Evolutionary conservation across 164 flowering plant species (phyloP), one percentile per base, ranked within the genome.

Genomic region (Amborella trichopoda): DNA sequence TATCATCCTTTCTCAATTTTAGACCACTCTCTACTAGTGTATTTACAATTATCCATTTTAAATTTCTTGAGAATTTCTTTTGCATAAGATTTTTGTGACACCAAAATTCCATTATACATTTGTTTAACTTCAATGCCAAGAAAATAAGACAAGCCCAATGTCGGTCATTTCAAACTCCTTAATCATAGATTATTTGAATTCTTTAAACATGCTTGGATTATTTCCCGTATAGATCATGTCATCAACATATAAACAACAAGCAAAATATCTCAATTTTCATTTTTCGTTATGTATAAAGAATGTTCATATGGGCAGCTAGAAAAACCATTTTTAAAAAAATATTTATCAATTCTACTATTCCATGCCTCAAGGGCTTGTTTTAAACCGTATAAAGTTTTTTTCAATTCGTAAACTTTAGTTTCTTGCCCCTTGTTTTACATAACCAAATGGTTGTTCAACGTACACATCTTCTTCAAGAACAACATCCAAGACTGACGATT

Each of bases 351-450:
- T n/a, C n/a, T n/a, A n/a, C n/a, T n/a, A n/a, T n/a, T 30, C 13
- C 34, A 30, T 30, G 34, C 9, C 34, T 13, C 13, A 6, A 13
- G 34, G 13, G 34, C 34, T 30, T 30, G 34, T 13, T 30, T 30
- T 30, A 30, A 30, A 30, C 34, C 34, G 34, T 30, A 30, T 30
- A n/a, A n/a, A n/a, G n/a, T n/a, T n/a, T n/a, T n/a, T n/a, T n/a
- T n/a, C n/a, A n/a, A n/a, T n/a, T n/a, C 6, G 13, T 6, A 13
- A 6, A 6, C 13, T 30, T 30, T 30, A 6, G 13, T 6, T 30
- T 30, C 13, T 6, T 30, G 13, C 34, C 6, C 34, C 13, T 30
- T 30, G 6, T 13, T 6, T 30, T 13, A 6, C 13, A 6, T 13
- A 6, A 30, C 13, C 34, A 30, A 6, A 30, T 30, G 13, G 6